Base-by-base conservation (phyloP, 2,329 filamentous ascomycete genomes). In the Exophiala calicioides region DNA sequence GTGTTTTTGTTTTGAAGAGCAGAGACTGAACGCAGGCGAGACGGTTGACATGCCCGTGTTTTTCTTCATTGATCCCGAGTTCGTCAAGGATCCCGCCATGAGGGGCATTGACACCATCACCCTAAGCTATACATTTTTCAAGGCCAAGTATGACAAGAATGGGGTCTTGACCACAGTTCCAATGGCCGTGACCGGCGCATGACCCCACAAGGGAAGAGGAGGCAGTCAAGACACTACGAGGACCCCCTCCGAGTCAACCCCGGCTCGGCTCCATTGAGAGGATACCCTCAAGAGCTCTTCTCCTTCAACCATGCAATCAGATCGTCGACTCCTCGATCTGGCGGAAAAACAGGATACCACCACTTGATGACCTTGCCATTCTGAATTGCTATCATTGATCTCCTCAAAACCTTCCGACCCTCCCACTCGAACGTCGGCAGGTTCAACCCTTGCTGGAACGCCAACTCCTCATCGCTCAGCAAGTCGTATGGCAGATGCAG, bases 21-120 rank as follows among this genome's bases (percentile, higher is more conserved):
- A 98, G 77, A 79, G 94, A 52, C 70, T 98, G 57, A 91, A 93
- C 65, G 90, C 90, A 4, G 90, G 91, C 33, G 94, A 98, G 77
- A 93, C 90, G 33, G 93, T 98, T 43, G 93, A 98, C 68, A 98
- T 98, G 94, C 94, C 93, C 0, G 94, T 98, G 0, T 98, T 98
- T 70, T 98, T 98, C 72, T 98, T 97, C 69, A 86, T 98, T 57
- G 93, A 98, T 64, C 93, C 93, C 1, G 93, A 97, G 64, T 85
- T 98, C 72, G 77, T 91, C 49, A 90, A 86, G 59, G 93, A 98
- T 68, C 74, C 91, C 40, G 90, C 86, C 56, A 97, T 96, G 91
- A 88, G 80, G 69, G 87, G 86, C 0, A 88, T 98, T 53, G 89
- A 96, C 72, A 95, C 90, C 2, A 90, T 98, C 44, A 98, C 93